A percentile compares a stretch with the other conserved stretches of the same genome.
Conservation (phyloP, 1,284 basidiomycete genomes). For the Abortiporus biennis region DNA sequence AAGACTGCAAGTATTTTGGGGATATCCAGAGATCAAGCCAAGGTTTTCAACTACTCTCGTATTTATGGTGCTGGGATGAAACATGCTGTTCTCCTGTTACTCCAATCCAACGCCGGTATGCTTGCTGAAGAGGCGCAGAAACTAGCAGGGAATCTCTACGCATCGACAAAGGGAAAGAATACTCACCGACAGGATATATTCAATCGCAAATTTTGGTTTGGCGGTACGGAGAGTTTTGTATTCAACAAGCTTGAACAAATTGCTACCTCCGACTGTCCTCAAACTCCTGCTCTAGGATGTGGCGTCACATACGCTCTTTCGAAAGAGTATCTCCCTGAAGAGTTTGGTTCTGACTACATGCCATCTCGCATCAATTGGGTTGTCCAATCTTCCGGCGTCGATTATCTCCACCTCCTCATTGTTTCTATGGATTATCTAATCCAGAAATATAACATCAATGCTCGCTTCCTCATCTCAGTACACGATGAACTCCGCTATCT, state of each 20-base stretch:
- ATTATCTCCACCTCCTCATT: slow-evolving; percentile 96
- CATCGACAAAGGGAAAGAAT: slow-evolving; percentile 91
- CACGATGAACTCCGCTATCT: slow-evolving; percentile 97
- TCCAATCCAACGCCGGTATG: slow-evolving; percentile 85
- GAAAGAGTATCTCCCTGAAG: slow-evolving; percentile 79
- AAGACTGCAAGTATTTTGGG: slow-evolving; percentile 94
- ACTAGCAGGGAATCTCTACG: slow-evolving; percentile 84
- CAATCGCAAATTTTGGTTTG: slow-evolving; percentile 89
- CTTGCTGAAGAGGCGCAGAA: slow-evolving; percentile 74
- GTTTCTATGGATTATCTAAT: slow-evolving; percentile 93
- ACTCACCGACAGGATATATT: slow-evolving; percentile 67
- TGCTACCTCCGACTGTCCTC: slow-evolving; percentile 81
- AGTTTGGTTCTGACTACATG: slow-evolving; percentile 85
- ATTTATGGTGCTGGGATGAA: slow-evolving; percentile 98
- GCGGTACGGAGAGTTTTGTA: slow-evolving; percentile 95
- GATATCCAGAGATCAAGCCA: slow-evolving; percentile 92
- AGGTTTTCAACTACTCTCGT: slow-evolving; percentile 99
- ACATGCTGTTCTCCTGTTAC: slow-evolving; percentile 85
- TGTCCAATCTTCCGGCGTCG: slow-evolving; percentile 97
- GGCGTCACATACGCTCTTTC: slow-evolving; percentile 91
- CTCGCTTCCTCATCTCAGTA: slow-evolving; percentile 94
- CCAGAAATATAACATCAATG: slow-evolving; percentile 77
- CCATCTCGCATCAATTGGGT: slow-evolving; percentile 99
- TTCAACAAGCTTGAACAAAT: slow-evolving; percentile 99
- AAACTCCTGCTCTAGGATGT: slow-evolving; percentile 92